Evolutionary conservation across 2,329 filamentous ascomycete genomes (phyloP).

Genomic region (Sordariomycetes sp.): DNA sequence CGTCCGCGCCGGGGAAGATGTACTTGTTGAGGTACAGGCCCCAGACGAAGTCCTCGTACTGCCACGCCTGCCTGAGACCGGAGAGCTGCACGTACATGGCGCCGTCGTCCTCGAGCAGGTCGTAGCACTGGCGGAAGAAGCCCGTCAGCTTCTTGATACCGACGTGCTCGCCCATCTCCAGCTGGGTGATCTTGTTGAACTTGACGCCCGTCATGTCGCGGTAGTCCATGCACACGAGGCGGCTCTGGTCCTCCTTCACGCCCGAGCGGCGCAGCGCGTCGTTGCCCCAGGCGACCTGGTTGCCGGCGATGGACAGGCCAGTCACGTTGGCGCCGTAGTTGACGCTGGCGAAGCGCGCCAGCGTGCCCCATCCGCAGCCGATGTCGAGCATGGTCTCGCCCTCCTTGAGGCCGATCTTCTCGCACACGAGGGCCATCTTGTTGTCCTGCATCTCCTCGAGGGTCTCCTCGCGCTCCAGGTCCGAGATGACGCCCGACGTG

Average conservation of each 20-base stretch:
- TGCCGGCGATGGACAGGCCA: constrained; percentile 87
- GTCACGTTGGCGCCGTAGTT: constrained; percentile 82
- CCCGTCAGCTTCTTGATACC: constrained; percentile 77
- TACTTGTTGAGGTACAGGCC: constrained; percentile 99
- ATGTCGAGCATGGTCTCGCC: constrained; percentile 85
- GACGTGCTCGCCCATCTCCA: constrained; percentile 98
- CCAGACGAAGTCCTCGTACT: constrained; percentile 97
- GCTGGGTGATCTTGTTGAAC: constrained; percentile 93
- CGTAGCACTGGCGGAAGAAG: constrained; percentile 79
- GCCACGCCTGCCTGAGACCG: constrained; percentile 88
- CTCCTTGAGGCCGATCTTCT: constrained; percentile 79
- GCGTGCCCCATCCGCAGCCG: constrained; percentile 95
- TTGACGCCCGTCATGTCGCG: constrained; percentile 78
- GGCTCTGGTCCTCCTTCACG: constrained; percentile 78
- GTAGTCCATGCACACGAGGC: constrained; percentile 93
- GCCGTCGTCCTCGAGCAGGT: constrained; percentile 95
- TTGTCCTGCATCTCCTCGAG: constrained; percentile 97
- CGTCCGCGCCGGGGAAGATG: constrained; percentile 93
- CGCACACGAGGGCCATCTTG: constrained; percentile 89
- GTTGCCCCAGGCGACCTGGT: constrained; percentile 97
- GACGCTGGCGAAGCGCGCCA: constrained; percentile 83
- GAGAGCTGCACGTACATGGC: constrained; percentile 94
- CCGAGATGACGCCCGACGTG: constrained; percentile 87
- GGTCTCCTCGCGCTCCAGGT: constrained; percentile 76
- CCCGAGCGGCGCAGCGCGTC: constrained; percentile 72